Conservation (phyloP, 768 basidiomycete genomes). For the Leccinum disarticulatum region DNA sequence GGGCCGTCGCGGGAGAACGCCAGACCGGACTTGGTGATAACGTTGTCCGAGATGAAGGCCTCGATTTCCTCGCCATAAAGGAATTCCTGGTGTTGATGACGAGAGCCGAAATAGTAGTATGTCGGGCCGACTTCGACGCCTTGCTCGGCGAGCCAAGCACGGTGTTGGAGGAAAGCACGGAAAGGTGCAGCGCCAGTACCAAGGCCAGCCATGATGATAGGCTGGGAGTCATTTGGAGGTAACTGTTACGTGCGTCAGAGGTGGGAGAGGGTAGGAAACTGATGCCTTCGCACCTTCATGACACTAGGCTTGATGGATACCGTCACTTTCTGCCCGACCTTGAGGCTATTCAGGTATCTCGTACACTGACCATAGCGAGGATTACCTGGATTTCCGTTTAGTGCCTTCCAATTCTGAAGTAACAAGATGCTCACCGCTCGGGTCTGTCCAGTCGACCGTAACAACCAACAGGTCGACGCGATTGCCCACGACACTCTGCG, state of each 20-base stretch:
- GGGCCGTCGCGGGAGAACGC: conserved; percentile 95
- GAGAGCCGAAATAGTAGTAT: conserved; percentile 98
- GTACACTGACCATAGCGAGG: conserved; percentile 93
- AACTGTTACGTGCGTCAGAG: conserved; percentile 47
- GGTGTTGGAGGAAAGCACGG: conserved; percentile 97
- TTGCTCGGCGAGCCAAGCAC: conserved; percentile 76
- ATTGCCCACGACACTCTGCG: conserved; percentile 93
- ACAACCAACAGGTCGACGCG: conserved; percentile 94
- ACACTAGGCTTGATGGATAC: conserved; percentile 99
- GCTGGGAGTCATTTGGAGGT: conserved; percentile 80
- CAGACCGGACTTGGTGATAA: conserved; percentile 88
- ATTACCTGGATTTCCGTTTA: conserved; percentile 47
- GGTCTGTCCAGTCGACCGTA: conserved; percentile 91
- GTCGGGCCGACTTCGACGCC: conserved; percentile 85
- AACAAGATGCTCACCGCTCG: conserved; percentile 57
- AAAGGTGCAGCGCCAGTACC: conserved; percentile 99
- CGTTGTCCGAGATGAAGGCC: conserved; percentile 80
- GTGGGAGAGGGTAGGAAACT: not conserved
- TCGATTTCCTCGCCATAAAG: conserved; percentile 97
- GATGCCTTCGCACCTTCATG: conserved; percentile 74
- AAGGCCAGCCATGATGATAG: conserved; percentile 97
- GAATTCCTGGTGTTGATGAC: conserved; percentile 93
- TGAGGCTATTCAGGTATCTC: conserved; percentile 83
- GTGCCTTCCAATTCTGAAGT: not conserved
- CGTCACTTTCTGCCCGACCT: conserved; percentile 88